Conservation (phyloP, 2,329 filamentous ascomycete genomes). For the Claviceps cyperi region DNA sequence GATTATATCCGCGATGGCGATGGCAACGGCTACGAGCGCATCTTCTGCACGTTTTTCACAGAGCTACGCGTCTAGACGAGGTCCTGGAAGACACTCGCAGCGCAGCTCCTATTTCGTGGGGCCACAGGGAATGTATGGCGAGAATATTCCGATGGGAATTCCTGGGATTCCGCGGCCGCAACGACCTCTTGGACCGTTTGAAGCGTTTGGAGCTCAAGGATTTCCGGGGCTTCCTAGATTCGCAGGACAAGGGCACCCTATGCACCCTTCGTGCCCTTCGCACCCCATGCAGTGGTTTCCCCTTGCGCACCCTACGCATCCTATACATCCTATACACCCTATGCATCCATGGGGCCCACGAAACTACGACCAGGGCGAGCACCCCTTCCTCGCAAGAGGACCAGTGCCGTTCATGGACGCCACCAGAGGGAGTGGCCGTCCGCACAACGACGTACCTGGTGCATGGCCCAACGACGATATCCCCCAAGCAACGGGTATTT, state of each 20-base stretch:
- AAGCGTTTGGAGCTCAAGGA: neutral
- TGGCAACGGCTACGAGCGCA: neutral
- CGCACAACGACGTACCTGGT: constrained; percentile 12
- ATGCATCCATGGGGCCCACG: neutral
- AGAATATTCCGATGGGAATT: no score
- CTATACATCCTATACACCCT: no score
- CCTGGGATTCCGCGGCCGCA: no score
- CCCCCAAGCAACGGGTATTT: no score
- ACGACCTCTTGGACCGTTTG: neutral
- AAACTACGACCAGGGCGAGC: neutral
- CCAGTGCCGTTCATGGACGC: neutral
- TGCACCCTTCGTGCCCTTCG: no score
- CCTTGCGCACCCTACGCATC: no score
- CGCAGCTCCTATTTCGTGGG: neutral
- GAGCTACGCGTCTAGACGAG: neutral
- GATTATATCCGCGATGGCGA: neutral
- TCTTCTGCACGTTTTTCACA: neutral
- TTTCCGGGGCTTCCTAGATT: neutral
- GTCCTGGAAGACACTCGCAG: neutral
- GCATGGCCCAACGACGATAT: constrained; percentile 20
- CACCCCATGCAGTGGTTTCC: no score
- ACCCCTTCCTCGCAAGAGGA: constrained; percentile 5
- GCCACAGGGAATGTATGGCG: no score
- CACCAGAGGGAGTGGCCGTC: neutral
- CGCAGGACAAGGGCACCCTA: no score